Evolutionary conservation across 495 filamentous ascomycete species (phyloP), one percentile per base, ranked within the genome.

Genomic region (Aspergillus coremiiformis): DNA sequence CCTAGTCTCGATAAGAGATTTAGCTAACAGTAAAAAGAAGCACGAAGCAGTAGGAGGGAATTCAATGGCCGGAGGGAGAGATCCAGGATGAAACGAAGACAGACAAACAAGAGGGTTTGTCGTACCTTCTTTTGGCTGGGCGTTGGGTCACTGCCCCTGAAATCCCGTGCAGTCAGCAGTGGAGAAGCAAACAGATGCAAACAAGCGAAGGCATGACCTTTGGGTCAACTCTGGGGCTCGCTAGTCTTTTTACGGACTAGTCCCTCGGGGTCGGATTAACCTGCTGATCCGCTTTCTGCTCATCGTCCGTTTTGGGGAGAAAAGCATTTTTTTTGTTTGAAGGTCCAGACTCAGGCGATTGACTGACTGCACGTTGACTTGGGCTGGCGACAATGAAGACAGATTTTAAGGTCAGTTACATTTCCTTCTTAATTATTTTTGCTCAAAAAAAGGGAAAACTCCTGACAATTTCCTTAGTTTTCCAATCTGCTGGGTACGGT

Each of bases 401-500:
- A 24, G 89, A 95, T 69, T 96, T 92, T 63, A 90, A 89, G 79
- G 89, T 92, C 58, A 21, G 70, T 14, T 14, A n/a, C 5, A 57
- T 19, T 27, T 14, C 4, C 2, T 20, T 21, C 1, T 42, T 10
- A 12, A 9, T 24, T 27, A 17, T 37, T 14, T 17, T 21, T 21
- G 1, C 14, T 7, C 43, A 29, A 45, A 9, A 30, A 35, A 35
- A 14, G 32, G 12, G 12, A 35, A 35, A 12, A 4, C 12, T 35
- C 9, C 32, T 23, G 44, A 56, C 12, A 20, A 30, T 21, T 3
- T n/a, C 37, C 43, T 21, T 56, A 94, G 87, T 96, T 95, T 73
- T 93, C 88, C 66, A 95, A 95, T 66, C 77, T 96, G 59, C 81
- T 98, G 59, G 94, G 93, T 55, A 98, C 91, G 58, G 93, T 98